Evolutionary conservation across 2,329 filamentous ascomycete genomes (phyloP).

Genomic region (Pseudogymnoascus sp.): DNA sequence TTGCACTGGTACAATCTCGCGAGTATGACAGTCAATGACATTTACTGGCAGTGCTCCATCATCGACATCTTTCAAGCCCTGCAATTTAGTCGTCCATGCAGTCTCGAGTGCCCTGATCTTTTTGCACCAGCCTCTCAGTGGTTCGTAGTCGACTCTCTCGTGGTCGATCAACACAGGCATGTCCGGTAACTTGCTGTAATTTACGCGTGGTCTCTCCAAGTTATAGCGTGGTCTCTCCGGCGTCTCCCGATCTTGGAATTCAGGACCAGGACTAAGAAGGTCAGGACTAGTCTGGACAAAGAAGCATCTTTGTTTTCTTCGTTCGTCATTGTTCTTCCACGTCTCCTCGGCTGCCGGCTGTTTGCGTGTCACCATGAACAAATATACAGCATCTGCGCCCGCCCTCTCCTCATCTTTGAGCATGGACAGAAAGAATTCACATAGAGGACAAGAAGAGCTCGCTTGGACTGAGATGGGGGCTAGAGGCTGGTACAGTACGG

Average conservation of each 20-base stretch:
- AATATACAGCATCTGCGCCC: neutral
- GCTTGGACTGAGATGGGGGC: neutral
- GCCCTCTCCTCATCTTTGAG: neutral
- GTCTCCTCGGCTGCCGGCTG: neutral
- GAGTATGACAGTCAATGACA: slow-evolving; percentile 14
- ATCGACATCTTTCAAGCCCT: neutral
- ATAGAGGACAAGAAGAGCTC: neutral
- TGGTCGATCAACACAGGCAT: neutral
- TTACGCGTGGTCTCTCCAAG: neutral
- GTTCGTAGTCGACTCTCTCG: neutral
- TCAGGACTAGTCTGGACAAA: neutral
- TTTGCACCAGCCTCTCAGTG: neutral
- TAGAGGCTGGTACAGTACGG: neutral
- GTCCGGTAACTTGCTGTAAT: neutral
- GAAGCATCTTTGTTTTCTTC: neutral
- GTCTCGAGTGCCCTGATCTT: neutral
- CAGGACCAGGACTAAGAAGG: neutral
- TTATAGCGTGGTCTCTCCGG: neutral
- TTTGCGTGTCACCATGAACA: neutral
- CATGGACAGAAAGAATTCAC: neutral
- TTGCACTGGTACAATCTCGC: slow-evolving; percentile 2
- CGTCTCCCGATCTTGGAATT: neutral
- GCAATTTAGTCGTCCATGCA: neutral
- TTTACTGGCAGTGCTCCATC: neutral
- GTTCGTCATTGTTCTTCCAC: neutral